phyloP scores from a whole-genome alignment of 164 flowering plant species.

The Vitis cinerea region DNA sequence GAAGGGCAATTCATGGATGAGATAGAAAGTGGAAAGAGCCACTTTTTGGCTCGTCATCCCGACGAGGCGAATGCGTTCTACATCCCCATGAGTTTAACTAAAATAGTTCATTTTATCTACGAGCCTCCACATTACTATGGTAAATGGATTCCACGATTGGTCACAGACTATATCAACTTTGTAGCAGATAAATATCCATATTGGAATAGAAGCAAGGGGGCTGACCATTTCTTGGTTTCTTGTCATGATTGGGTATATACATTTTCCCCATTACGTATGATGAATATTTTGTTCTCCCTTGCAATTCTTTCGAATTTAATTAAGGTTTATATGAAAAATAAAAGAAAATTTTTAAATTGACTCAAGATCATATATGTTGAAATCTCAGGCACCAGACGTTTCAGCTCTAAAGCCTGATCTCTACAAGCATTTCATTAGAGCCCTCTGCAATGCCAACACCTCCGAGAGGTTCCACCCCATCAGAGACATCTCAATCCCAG shows the following conservation, averaged over 20 bases:
- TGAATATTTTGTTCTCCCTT: too few relatives aligned
- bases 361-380: too few relatives aligned
- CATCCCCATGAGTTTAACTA: slow-evolving; percentile 5
- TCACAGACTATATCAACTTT: background rate
- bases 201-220: slow-evolving; percentile 8
- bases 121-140: background rate
- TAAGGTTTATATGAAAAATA: too few relatives aligned
- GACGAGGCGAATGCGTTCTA: slow-evolving; percentile 9
- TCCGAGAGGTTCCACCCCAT: slow-evolving; percentile 37
- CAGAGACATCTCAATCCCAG: slow-evolving; percentile 43
- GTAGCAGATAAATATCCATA: slow-evolving; percentile 4
- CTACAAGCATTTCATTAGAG: slow-evolving; percentile 37
- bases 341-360: too few relatives aligned
- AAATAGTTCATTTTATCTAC: background rate
- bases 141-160: background rate
- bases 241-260: slow-evolving; percentile 15
- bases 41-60: background rate
- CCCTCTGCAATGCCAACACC: slow-evolving; percentile 40
- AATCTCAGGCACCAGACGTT: slow-evolving; percentile 32
- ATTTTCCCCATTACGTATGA: background rate
- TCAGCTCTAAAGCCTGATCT: slow-evolving; percentile 28
- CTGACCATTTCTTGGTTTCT: slow-evolving; percentile 11
- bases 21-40: slow-evolving; percentile 3
- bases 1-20: slow-evolving; percentile 12
- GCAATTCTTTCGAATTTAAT: too few relatives aligned